Percentiles rank a stretch among this genome's conserved stretches.
These are phyloP conservation scores for Acacia confusa DNA, from an alignment of 306 rosid species.

Conservation along the genomic window DNA sequence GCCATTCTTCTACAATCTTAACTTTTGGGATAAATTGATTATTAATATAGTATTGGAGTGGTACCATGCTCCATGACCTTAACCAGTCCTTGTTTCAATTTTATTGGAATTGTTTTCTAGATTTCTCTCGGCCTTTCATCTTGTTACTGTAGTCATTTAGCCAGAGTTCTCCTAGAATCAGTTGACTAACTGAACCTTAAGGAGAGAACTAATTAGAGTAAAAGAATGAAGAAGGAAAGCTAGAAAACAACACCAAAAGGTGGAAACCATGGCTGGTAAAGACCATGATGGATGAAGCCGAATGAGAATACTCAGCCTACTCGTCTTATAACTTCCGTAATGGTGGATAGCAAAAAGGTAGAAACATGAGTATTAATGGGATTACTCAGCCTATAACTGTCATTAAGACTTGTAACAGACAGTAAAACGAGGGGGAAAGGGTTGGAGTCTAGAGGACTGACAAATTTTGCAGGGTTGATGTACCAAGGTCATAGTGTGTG, in stretches of 20 bases:
- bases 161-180: not conserved
- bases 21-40: not conserved
- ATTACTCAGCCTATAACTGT: not conserved
- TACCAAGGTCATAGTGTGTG: not conserved
- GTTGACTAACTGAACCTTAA: not conserved
- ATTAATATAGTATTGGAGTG: not conserved
- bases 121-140: not conserved
- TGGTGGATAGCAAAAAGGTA: not conserved
- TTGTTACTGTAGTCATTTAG: not conserved
- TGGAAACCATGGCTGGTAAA: not conserved
- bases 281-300: not conserved
- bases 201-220: not conserved
- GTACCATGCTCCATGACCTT: not conserved
- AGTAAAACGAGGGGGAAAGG: not conserved
- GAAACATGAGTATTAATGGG: not conserved
- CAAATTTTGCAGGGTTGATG: not conserved
- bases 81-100: not conserved
- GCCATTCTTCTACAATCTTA: not conserved
- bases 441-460: not conserved
- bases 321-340: not conserved
- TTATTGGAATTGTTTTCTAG: not conserved
- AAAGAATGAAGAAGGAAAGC: not conserved
- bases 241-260: not conserved
- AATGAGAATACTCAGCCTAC: not conserved
- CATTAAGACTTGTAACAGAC: not conserved